Base-by-base conservation (phyloP, 108 stramenopile genomes). In the Conticribra guillardii region DNA sequence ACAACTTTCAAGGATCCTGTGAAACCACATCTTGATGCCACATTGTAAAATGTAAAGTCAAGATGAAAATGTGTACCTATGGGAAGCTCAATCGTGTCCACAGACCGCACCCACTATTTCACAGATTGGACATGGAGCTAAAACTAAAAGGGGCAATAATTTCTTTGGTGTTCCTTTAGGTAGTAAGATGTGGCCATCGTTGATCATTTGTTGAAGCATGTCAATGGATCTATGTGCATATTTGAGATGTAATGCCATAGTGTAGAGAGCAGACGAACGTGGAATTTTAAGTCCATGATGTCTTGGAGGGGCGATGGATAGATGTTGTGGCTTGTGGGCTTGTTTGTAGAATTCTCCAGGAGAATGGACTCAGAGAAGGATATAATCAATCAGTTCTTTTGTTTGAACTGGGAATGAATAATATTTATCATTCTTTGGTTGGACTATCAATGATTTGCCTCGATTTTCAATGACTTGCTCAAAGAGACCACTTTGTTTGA, bases 41-140 rank as follows among this genome's bases (percentile, higher is more conserved):
- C n/a, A 31, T 68, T 68, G 15, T 15, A 68, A 19, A 69, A 69
- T 3, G 56, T 30, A 29, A 37, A 59, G 32, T 69, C 68, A 59
- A 69, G 3, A 23, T 69, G 68, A 11, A 33, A 50, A 9, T 18
- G 4, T 21, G 33, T 47, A 19, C 68, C 68, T 3, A 52, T 2
- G 18, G 57, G 68, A 4, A 60, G 30, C 3, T 14, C 28, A 16
- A 57, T 60, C 44, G 29, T 34, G 41, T 60, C 68, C 24, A 15
- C 34, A 11, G 17, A 46, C 26, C 21, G 50, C 50, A 18, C 51
- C 11, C 4, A 46, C 28, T 30, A 46, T 50, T 21, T 37, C 64
- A 33, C 64, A 66, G 53, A 66, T 66, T 7, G 64, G 64, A 32
- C 64, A 66, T 4, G 21, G 50, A 17, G 28, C 64, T 44, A 50